These are phyloP conservation scores for Cichorium intybus DNA, from an alignment of 140 eudicot species.

Conservation along the genomic window DNA sequence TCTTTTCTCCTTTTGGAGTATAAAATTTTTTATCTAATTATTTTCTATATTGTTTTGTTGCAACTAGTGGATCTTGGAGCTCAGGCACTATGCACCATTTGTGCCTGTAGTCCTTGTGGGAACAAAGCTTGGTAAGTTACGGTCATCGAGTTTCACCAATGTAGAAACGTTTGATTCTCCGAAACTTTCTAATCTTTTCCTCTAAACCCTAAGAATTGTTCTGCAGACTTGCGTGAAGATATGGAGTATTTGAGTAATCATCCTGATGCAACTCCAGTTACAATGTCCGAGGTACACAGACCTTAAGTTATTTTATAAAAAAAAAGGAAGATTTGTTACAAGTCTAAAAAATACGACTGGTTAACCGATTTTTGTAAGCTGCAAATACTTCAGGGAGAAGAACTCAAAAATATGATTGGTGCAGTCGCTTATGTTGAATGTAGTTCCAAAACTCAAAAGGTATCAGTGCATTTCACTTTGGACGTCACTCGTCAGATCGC, in stretches of 20 bases:
- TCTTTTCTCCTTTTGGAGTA: neutral
- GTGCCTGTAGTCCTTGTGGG: slow-evolving; percentile 81
- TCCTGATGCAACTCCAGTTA: slow-evolving; percentile 59
- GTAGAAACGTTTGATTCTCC: too few relatives aligned
- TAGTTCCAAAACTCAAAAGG: slow-evolving; percentile 82
- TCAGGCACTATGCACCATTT: slow-evolving; percentile 66
- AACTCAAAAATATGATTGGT: slow-evolving; percentile 62
- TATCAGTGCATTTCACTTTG: slow-evolving; percentile 1
- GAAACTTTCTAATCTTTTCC: too few relatives aligned
- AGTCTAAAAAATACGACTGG: too few relatives aligned
- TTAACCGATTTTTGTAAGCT: neutral
- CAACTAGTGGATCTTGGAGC: slow-evolving; percentile 76
- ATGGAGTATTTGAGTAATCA: slow-evolving; percentile 61
- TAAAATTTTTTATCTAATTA: too few relatives aligned
- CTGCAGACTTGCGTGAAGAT: slow-evolving; percentile 70
- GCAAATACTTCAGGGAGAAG: slow-evolving; percentile 51
- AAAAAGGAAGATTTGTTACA: neutral
- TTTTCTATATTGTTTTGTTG: neutral
- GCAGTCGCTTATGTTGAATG: slow-evolving; percentile 70
- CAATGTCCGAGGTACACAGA: slow-evolving; percentile 50
- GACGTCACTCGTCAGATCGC: too few relatives aligned
- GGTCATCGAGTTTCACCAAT: neutral
- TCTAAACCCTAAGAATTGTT: neutral
- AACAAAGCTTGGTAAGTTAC: slow-evolving; percentile 64
- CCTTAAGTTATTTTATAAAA: neutral